phyloP scores from a whole-genome alignment of 352 stramenopile species.

The Thraustochytrium striatum region DNA sequence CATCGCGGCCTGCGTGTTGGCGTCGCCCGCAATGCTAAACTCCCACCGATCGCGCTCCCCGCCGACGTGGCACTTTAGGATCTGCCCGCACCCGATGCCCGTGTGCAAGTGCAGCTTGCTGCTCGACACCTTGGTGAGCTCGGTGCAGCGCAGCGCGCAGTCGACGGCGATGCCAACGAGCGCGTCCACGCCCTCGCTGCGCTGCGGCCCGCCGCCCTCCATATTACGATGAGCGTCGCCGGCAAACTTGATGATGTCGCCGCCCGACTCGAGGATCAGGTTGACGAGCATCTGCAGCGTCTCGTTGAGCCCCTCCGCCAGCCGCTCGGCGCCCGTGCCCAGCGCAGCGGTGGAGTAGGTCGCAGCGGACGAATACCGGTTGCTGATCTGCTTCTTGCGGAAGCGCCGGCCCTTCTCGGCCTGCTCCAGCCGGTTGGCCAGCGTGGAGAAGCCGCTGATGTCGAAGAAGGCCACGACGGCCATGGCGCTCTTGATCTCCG shows the following conservation, averaged over 20 bases:
- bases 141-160: conserved; percentile 41
- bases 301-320: conserved; percentile 49
- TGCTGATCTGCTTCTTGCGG: not conserved
- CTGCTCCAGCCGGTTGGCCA: conserved; percentile 60
- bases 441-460: conserved; percentile 74
- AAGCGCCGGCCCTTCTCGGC: conserved; percentile 46
- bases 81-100: conserved; percentile 68
- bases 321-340: not conserved
- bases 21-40: conserved; percentile 73
- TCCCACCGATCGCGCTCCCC: conserved; percentile 74
- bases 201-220: conserved; percentile 86
- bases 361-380: not conserved
- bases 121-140: conserved; percentile 34
- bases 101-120: conserved; percentile 68
- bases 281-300: conserved; percentile 41
- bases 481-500: not conserved
- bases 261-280: conserved; percentile 20
- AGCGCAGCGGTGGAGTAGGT: not conserved
- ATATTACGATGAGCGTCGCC: conserved; percentile 89
- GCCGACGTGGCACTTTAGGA: conserved; percentile 72
- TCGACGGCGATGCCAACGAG: conserved; percentile 37
- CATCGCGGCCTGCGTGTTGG: conserved; percentile 71
- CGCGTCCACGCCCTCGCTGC: conserved; percentile 45
- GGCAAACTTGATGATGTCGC: conserved; percentile 80
- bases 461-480: conserved; percentile 73